phyloP scores from a whole-genome alignment of 2,329 filamentous ascomycete genomes.

The Lecanoromycetidae sp. region DNA sequence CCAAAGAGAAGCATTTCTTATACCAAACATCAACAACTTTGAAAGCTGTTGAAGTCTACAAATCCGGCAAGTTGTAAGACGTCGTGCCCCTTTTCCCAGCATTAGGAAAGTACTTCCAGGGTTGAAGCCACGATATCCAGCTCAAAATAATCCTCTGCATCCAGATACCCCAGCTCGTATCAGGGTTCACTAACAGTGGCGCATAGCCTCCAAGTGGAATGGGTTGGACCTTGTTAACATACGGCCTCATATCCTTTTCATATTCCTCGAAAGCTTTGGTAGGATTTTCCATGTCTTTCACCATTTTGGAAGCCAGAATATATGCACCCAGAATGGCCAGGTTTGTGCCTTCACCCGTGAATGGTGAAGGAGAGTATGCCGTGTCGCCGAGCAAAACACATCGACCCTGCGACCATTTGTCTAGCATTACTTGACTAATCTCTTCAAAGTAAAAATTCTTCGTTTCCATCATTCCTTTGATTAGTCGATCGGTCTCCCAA shows the following conservation, averaged over 20 bases:
- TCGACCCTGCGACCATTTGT: slow-evolving; percentile 24
- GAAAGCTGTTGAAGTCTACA: not conserved
- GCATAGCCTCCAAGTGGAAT: slow-evolving; percentile 6
- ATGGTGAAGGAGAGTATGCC: slow-evolving; percentile 25
- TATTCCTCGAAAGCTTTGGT: slow-evolving; percentile 27
- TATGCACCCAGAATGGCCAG: slow-evolving; percentile 36
- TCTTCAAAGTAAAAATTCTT: slow-evolving; percentile 30
- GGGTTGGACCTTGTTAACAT: slow-evolving; percentile 15
- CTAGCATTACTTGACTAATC: slow-evolving; percentile 26
- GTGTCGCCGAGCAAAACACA: slow-evolving; percentile 33
- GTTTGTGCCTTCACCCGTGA: slow-evolving; percentile 29
- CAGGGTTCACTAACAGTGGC: not conserved
- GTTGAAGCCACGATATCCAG: slow-evolving; percentile 2
- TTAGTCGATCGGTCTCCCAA: slow-evolving; percentile 15
- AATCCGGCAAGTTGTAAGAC: slow-evolving; percentile 4
- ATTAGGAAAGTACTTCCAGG: slow-evolving; percentile 3
- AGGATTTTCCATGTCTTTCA: slow-evolving; percentile 22
- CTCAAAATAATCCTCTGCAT: not conserved
- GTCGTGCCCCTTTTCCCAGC: not conserved
- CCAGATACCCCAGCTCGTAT: not conserved
- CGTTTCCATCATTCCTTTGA: slow-evolving; percentile 22
- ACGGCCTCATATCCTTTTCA: slow-evolving; percentile 21
- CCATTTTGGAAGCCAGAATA: slow-evolving; percentile 41
- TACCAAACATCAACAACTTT: no score
- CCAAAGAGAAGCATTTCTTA: no score